Base-by-base conservation (phyloP, 768 basidiomycete genomes). In the Macrolepiota dolichaula region DNA sequence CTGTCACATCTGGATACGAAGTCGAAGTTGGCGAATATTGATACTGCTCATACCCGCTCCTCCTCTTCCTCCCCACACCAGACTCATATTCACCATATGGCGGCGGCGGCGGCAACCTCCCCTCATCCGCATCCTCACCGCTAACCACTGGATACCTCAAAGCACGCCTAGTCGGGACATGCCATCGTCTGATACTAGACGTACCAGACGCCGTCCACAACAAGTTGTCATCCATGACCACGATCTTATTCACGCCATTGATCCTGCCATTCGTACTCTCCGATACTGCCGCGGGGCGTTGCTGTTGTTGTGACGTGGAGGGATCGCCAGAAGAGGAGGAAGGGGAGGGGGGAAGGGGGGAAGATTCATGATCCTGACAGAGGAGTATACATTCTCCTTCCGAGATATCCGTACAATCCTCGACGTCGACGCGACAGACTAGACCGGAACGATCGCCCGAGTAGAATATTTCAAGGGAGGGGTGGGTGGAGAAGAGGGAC, bases 361-460 rank as follows among this genome's bases (percentile, higher is more conserved):
- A 7, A 7, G 29, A 32, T 32, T 32, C 29, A 32, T 32, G 68
- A 67, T 87, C 88, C 69, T 87, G 86, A 62, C 91, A 92, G 29
- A 99, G 77, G 12, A 96, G 78, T 40, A 92, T 77, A 69, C 96
- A 98, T 72, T 94, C 91, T 32, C 92, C 97, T 50, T 97, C 94
- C 1, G 89, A 85, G 27, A 96, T 80, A 59, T 95, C 91, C 13
- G 80, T 74, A 62, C 86, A 89, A 40, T 84, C 86, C 66, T 95
- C 92, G 2, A 96, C 85, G 66, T 99, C 97, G n/a, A 95, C 88
- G 64, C 87, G 87, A 71, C 92, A 94, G 6, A 98, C 86, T 61
- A 88, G 78, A n/a, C 96, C 97, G 2, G 90, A 85, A 29, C 91
- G 84, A 67, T 98, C 96, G 10, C 96, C 97, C 0, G 96, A 97